These are phyloP conservation scores for Rhizophora mangle DNA, from an alignment of 345 rosid species.

Conservation along the genomic window DNA sequence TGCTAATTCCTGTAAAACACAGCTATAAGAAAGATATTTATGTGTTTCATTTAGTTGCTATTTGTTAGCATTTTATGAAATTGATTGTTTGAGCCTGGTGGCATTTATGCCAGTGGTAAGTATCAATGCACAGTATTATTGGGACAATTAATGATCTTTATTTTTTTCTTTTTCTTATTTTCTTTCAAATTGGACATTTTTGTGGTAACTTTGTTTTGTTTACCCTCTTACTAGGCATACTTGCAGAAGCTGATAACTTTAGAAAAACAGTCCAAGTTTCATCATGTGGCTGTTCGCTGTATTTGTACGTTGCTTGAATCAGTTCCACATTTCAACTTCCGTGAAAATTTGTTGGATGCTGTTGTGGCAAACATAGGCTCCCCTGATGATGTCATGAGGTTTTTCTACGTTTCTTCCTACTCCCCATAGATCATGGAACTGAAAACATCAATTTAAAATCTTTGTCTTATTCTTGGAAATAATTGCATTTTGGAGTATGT, in stretches of 20 bases:
- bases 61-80: too few relatives aligned
- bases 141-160: too few relatives aligned
- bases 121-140: too few relatives aligned
- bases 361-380: constrained; percentile 74
- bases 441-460: not conserved
- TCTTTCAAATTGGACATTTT: not conserved
- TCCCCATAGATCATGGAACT: not conserved
- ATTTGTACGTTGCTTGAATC: constrained; percentile 76
- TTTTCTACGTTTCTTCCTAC: constrained; percentile 20
- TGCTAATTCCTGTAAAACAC: too few relatives aligned
- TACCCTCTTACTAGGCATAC: constrained; percentile 50
- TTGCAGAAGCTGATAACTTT: constrained; percentile 61
- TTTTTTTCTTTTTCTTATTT: not conserved
- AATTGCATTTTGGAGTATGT: not conserved
- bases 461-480: not conserved
- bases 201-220: constrained; percentile 9
- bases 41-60: too few relatives aligned
- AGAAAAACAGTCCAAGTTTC: constrained; percentile 55
- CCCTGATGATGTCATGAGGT: constrained; percentile 80
- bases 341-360: constrained; percentile 62
- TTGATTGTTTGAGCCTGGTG: too few relatives aligned
- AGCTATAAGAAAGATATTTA: too few relatives aligned
- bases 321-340: constrained; percentile 86
- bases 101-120: too few relatives aligned
- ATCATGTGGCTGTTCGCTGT: constrained; percentile 69